Evolutionary conservation across 352 stramenopile genomes (phyloP), one percentile per base, ranked within the genome.

Genomic region (Phytophthora foliorum): DNA sequence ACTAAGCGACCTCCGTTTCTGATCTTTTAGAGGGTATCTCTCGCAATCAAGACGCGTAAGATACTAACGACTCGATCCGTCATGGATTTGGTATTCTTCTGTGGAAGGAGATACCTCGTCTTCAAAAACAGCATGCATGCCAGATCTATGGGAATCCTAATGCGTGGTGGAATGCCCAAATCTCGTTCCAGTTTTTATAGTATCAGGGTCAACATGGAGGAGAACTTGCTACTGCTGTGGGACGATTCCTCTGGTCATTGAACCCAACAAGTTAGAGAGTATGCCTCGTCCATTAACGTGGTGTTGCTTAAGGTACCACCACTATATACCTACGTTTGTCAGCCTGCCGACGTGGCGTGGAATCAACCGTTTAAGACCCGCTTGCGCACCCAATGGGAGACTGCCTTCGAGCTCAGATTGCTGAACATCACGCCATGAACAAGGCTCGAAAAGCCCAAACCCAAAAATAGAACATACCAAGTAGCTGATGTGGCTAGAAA

Each of bases 291-390:
- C 7, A 57, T 66, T 3, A 46, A 58, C 14, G 27, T 58, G 16
- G 24, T 66, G 7, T 31, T 66, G 3, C 2, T 58, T 0, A 57
- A 58, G 16, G 48, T 58, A 1, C 48, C 46, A 16, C n/a, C 46
- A 16, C 45, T 25, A 1, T 56, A 56, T 21, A 56, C 44, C 3
- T 42, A 63, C 21, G 44, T 50, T 7, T 63, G 19, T 25, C 56
- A 41, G 13, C 44, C 44, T 22, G 57, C 45, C 2, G 57, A 57
- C 22, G 8, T 57, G 5, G 3, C 45, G 16, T 57, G 36, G 45
- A 57, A 57, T 8, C 46, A 57, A 19, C 57, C n/a, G 10, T 62
- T 53, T 32, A 54, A 46, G 32, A 46, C n/a, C n/a, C 22, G 54
- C 6, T 25, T 61, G 13, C 27, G 39, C 0, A 9, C 6, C 6